Conservation (phyloP, 768 basidiomycete species). For the Phanerochaete carnosa region DNA sequence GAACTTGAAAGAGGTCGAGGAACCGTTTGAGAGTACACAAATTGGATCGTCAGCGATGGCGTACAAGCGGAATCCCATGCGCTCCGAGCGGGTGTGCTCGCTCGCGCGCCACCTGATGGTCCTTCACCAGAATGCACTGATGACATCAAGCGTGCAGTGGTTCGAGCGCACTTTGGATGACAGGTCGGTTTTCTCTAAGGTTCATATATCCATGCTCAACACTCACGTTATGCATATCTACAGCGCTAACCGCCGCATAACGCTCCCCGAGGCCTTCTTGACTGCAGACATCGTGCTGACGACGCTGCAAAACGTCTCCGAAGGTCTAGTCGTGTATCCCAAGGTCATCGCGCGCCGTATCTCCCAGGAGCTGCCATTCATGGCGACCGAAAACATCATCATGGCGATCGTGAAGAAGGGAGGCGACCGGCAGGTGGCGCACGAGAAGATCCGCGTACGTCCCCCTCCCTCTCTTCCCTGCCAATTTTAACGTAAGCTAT, state of each 20-base stretch:
- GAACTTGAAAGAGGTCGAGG: slow-evolving; percentile 98
- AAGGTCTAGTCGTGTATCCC: slow-evolving; percentile 98
- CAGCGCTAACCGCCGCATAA: slow-evolving; percentile 95
- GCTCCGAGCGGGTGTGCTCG: slow-evolving; percentile 95
- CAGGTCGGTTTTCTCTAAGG: slow-evolving; percentile 44
- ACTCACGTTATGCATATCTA: background rate
- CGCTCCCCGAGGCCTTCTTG: slow-evolving; percentile 94
- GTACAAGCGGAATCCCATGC: slow-evolving; percentile 99
- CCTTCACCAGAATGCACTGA: slow-evolving; percentile 92
- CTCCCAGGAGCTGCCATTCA: slow-evolving; percentile 94
- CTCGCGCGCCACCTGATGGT: slow-evolving; percentile 95
- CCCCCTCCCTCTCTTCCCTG: slow-evolving; percentile 1
- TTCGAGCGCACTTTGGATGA: slow-evolving; percentile 98
- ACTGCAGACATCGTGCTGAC: slow-evolving; percentile 96
- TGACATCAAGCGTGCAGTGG: slow-evolving; percentile 98
- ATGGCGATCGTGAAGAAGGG: slow-evolving; percentile 97
- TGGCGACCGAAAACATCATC: slow-evolving; percentile 99
- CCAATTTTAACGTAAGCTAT: background rate
- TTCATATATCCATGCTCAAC: background rate
- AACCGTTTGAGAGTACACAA: slow-evolving; percentile 99
- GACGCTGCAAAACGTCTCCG: slow-evolving; percentile 93
- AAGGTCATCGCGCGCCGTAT: slow-evolving; percentile 92
- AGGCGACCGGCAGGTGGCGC: slow-evolving; percentile 94
- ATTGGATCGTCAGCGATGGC: slow-evolving; percentile 98
- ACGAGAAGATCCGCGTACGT: slow-evolving; percentile 87